A percentile compares a stretch with the other conserved stretches of the same genome.
phyloP scores from a whole-genome alignment of 1,284 basidiomycete species.

The Albatrellus sp. region DNA sequence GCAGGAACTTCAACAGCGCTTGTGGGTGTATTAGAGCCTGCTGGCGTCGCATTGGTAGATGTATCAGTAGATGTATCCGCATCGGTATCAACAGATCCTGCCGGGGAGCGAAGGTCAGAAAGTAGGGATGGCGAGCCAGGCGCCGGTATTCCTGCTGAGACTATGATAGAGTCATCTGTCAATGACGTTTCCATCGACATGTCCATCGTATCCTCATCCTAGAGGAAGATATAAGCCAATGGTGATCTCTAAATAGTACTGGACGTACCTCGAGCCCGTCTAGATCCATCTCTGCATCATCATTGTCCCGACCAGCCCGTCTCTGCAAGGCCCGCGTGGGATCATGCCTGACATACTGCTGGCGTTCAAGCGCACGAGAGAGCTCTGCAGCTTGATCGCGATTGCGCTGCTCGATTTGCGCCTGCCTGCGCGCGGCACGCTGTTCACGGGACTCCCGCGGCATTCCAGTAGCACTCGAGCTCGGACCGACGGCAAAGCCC shows the following conservation, averaged over 20 bases:
- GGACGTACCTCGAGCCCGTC: too few relatives aligned
- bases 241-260: too few relatives aligned
- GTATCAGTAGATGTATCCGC: slow-evolving; percentile 47
- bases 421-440: slow-evolving; percentile 43
- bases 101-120: slow-evolving; percentile 12
- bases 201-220: slow-evolving; percentile 9
- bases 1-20: slow-evolving; percentile 38
- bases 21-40: slow-evolving; percentile 46
- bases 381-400: slow-evolving; percentile 48
- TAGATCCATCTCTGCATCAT: too few relatives aligned
- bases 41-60: slow-evolving; percentile 44
- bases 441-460: slow-evolving; percentile 65
- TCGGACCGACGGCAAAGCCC: slow-evolving; percentile 67
- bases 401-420: slow-evolving; percentile 39
- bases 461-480: slow-evolving; percentile 45
- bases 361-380: slow-evolving; percentile 40
- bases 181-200: slow-evolving; percentile 9
- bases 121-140: slow-evolving; percentile 10
- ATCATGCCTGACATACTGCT: slow-evolving; percentile 23
- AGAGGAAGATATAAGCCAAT: background rate
- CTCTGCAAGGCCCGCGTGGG: too few relatives aligned
- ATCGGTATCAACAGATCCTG: slow-evolving; percentile 27
- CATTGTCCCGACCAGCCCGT: too few relatives aligned
- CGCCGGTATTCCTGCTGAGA: slow-evolving; percentile 10
- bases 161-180: slow-evolving; percentile 20